Evolutionary conservation across 176 grass and related monocot species (phyloP).

Genomic region (Cenchrus purpureus): DNA sequence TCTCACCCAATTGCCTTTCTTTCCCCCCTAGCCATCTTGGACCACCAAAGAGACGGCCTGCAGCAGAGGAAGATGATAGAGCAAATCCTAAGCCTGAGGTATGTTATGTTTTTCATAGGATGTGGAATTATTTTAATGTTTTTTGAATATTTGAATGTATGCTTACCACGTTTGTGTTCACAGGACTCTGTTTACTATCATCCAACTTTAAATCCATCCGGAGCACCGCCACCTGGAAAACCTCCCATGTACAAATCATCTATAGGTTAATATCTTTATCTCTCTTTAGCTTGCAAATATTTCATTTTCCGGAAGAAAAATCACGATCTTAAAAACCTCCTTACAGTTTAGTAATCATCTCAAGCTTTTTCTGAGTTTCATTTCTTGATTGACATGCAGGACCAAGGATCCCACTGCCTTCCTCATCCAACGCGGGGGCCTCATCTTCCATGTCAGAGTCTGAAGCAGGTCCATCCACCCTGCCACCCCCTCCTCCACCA

Average conservation of each 20-base stretch:
- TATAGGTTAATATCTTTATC: constrained; percentile 58
- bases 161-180: constrained; percentile 38
- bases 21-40: constrained; percentile 72
- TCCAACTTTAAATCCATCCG: constrained; percentile 87
- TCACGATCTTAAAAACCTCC: neutral
- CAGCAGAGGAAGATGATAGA: constrained; percentile 82
- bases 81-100: constrained; percentile 85
- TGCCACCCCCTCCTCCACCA: constrained; percentile 74
- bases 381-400: constrained; percentile 56
- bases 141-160: constrained; percentile 36
- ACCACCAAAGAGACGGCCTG: constrained; percentile 71
- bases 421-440: constrained; percentile 54
- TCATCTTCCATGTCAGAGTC: constrained; percentile 70
- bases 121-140: constrained; percentile 1
- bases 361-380: constrained; percentile 11
- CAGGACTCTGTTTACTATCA: constrained; percentile 94
- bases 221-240: constrained; percentile 88
- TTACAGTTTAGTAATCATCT: constrained; percentile 18
- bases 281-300: neutral
- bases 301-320: neutral
- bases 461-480: constrained; percentile 69
- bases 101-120: constrained; percentile 35
- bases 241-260: constrained; percentile 94
- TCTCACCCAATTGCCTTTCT: constrained; percentile 30
- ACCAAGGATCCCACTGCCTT: constrained; percentile 70